Base-by-base conservation (phyloP, 2,329 filamentous ascomycete species). In the Leptographium wingfieldii region DNA sequence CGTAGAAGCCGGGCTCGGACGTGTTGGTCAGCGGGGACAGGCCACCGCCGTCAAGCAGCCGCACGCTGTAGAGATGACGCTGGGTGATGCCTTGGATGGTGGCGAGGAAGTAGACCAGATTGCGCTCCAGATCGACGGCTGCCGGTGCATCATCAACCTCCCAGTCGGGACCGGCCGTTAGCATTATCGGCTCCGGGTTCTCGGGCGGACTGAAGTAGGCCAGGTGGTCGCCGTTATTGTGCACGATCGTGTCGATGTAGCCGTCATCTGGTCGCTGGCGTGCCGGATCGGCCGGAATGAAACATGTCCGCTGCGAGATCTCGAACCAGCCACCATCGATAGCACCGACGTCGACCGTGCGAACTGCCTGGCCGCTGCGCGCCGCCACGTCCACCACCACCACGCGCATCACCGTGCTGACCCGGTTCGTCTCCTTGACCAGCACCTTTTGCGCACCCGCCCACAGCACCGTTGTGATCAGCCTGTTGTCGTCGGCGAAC, bases 321-420 rank as follows among this genome's bases (percentile, higher is more conserved):
- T 99, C 94, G 67, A 96, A 92, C 94, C 94, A 99, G 40, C 94
- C 95, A 27, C 92, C 92, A 70, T 99, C 94, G n/a, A 96, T 78
- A 60, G 86, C 80, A 64, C 84, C 82, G 56, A 96, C 84, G 70
- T 99, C 84, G 56, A 89, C 81, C 25, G 85, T 87, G 64, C 92
- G 81, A 55, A 96, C 84, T 0, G 88, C 86, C 71, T 87, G 88
- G 35, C 90, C 92, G 25, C 81, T 84, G 55, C 90, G 85, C 3
- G 79, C 75, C 27, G 77, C 74, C 5, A 94, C 88, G 69, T 99
- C 90, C 59, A 97, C 84, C 6, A 97, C 78, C 7, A 95, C 84
- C 31, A 96, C 85, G 64, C 89, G 90, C 69, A 97, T 80, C n/a
- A 90, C 73, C 68, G 97, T 92, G 69, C 92, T 96, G 67, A 96